A percentile compares a stretch with the other conserved stretches of the same genome.
Conservation (phyloP, 2,329 filamentous ascomycete genomes). For the Talaromyces sp. region DNA sequence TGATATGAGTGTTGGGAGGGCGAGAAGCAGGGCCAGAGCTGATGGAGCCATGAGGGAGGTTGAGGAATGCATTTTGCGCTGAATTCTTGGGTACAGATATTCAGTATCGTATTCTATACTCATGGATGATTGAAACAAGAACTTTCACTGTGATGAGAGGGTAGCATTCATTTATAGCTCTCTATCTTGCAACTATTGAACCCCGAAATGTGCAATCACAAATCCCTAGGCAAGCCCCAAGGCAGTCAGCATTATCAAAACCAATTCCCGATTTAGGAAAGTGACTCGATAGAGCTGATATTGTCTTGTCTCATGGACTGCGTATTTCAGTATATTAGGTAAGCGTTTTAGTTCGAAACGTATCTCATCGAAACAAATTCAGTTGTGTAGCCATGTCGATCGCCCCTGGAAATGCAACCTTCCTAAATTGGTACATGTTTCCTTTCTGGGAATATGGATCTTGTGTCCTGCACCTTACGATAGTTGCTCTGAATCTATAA, state of each 20-base stretch:
- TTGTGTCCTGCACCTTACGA: background rate
- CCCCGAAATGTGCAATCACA: background rate
- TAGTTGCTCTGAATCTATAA: background rate
- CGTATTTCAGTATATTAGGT: background rate
- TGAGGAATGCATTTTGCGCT: background rate
- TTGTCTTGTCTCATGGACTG: background rate
- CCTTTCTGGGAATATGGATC: slow-evolving; percentile 13
- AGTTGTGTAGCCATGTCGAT: background rate
- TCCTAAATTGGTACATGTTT: background rate
- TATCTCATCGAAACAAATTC: background rate
- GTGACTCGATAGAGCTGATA: background rate
- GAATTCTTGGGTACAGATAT: background rate
- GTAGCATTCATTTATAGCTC: background rate
- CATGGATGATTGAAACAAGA: background rate
- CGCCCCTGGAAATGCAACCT: slow-evolving; percentile 2
- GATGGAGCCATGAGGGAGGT: slow-evolving; percentile 1
- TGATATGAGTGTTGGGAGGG: background rate
- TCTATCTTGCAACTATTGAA: background rate
- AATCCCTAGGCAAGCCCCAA: background rate
- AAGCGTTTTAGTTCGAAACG: background rate
- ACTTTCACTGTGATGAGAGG: background rate
- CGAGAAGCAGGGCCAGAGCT: slow-evolving; percentile 1
- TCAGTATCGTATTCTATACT: background rate
- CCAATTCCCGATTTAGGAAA: background rate
- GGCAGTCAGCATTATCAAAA: background rate